Evolutionary conservation across 345 rosid genomes (phyloP).

Genomic region (Salix purpurea): DNA sequence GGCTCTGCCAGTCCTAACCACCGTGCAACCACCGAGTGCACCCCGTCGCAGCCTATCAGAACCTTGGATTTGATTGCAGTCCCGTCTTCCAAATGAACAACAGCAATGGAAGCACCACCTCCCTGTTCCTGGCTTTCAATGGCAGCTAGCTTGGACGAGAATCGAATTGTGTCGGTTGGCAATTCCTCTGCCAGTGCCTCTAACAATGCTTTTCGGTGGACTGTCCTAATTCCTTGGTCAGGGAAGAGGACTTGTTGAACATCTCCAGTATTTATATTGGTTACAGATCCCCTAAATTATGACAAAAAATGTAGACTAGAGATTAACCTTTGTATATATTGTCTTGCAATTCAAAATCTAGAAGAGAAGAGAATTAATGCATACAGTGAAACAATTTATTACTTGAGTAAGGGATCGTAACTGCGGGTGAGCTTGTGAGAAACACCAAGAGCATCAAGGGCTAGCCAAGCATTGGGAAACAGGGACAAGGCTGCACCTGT

Average conservation of each 20-base stretch:
- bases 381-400: not conserved
- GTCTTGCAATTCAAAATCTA: not conserved
- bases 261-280: conserved; percentile 25
- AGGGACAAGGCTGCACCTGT: conserved; percentile 31
- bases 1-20: conserved; percentile 34
- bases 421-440: conserved; percentile 32
- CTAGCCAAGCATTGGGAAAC: conserved; percentile 36
- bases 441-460: conserved; percentile 40
- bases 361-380: too few relatives aligned
- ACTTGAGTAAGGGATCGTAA: conserved; percentile 1
- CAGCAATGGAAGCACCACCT: conserved; percentile 1
- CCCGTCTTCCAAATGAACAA: conserved; percentile 30
- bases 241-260: conserved; percentile 1
- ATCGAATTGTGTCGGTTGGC: conserved; percentile 27
- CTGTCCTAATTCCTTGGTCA: not conserved
- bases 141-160: conserved; percentile 26
- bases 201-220: conserved; percentile 27
- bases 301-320: not conserved
- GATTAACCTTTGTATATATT: not conserved
- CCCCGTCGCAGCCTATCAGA: conserved; percentile 44
- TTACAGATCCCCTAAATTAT: conserved; percentile 8
- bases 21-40: conserved; percentile 27
- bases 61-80: conserved; percentile 32
- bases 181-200: conserved; percentile 35
- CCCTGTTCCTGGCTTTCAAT: conserved; percentile 15